Conservation (phyloP, 2,329 filamentous ascomycete species). For the Botrytis galanthina region DNA sequence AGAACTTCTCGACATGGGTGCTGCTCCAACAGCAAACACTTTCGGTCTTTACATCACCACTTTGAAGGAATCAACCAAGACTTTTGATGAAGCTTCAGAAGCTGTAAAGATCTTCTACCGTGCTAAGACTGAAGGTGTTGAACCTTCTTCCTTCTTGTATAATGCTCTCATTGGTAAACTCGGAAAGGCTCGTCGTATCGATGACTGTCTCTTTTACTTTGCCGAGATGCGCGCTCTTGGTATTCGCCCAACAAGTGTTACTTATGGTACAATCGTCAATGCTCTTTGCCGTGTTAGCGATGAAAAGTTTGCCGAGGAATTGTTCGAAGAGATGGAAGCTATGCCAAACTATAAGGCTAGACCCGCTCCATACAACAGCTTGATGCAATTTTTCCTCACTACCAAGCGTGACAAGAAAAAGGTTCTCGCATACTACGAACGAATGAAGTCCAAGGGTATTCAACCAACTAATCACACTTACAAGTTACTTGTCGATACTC, state of each 20-base stretch:
- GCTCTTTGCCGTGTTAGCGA: slow-evolving; percentile 95
- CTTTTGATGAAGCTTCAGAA: slow-evolving; percentile 94
- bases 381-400: slow-evolving; percentile 99
- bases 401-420: slow-evolving; percentile 95
- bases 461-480: slow-evolving; percentile 92
- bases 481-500: slow-evolving; percentile 93
- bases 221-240: slow-evolving; percentile 92
- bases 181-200: slow-evolving; percentile 94
- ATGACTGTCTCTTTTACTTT: slow-evolving; percentile 98
- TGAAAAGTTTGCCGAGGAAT: slow-evolving; percentile 94
- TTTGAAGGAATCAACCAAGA: slow-evolving; percentile 94
- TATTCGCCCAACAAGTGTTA: slow-evolving; percentile 94
- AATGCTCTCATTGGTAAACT: slow-evolving; percentile 98
- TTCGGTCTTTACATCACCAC: slow-evolving; percentile 99
- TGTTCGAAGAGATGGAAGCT: slow-evolving; percentile 98
- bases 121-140: slow-evolving; percentile 88
- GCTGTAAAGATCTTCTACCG: slow-evolving; percentile 97
- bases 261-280: slow-evolving; percentile 97
- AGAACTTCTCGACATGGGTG: slow-evolving; percentile 85
- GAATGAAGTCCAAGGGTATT: slow-evolving; percentile 86
- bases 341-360: slow-evolving; percentile 99
- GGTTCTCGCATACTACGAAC: slow-evolving; percentile 90
- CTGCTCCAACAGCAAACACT: slow-evolving; percentile 92
- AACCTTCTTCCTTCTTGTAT: slow-evolving; percentile 95
- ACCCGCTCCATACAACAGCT: slow-evolving; percentile 95